Evolutionary conservation across 2,329 filamentous ascomycete genomes (phyloP).

Genomic region (Diaporthe citriasiana): DNA sequence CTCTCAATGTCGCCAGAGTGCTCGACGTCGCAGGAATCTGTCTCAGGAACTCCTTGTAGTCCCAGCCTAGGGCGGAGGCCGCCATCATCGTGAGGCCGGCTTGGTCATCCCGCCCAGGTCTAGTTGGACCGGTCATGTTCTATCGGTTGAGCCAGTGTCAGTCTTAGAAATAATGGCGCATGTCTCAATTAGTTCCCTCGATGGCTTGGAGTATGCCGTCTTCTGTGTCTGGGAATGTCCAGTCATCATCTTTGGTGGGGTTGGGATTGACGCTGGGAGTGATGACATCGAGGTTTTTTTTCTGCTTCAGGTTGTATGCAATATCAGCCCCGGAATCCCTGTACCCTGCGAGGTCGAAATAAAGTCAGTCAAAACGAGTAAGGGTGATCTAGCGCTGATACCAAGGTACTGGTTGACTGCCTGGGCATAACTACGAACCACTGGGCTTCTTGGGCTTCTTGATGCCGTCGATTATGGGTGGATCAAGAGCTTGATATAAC

Average conservation of each 20-base stretch:
- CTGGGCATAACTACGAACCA: slow-evolving; percentile 44
- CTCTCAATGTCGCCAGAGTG: slow-evolving; percentile 14
- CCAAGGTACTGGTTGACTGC: neutral
- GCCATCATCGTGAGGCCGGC: slow-evolving; percentile 61
- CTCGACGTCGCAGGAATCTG: slow-evolving; percentile 50
- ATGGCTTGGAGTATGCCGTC: slow-evolving; percentile 19
- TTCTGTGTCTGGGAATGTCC: slow-evolving; percentile 2
- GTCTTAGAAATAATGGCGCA: neutral
- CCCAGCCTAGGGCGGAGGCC: slow-evolving; percentile 58
- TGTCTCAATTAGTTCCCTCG: neutral
- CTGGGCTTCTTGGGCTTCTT: slow-evolving; percentile 65
- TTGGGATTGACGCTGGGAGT: neutral
- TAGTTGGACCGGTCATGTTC: slow-evolving; percentile 57
- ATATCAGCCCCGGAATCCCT: slow-evolving; percentile 21
- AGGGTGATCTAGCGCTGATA: neutral
- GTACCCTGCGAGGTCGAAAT: neutral
- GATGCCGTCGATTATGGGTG: slow-evolving; percentile 61
- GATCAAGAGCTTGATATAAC: slow-evolving; percentile 61
- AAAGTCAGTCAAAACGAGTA: neutral
- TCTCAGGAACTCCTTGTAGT: slow-evolving; percentile 54
- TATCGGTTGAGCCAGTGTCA: slow-evolving; percentile 42
- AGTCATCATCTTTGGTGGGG: neutral
- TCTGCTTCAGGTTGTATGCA: slow-evolving; percentile 12
- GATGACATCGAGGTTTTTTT: slow-evolving; percentile 6
- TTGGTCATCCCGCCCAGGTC: slow-evolving; percentile 62